These are phyloP conservation scores for Dipteronia dyeriana DNA, from an alignment of 345 rosid species.

Conservation along the genomic window DNA sequence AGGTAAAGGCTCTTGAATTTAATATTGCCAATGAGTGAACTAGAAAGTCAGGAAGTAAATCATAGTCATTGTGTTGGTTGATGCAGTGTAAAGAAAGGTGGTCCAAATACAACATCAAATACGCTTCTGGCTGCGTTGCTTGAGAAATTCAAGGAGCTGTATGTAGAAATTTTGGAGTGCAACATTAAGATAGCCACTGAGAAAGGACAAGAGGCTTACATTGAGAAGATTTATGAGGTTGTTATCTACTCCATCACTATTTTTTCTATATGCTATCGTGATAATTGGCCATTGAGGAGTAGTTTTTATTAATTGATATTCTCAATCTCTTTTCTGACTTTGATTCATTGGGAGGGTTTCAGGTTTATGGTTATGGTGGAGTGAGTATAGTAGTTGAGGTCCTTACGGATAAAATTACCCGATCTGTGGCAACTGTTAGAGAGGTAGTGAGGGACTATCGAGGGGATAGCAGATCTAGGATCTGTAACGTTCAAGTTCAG, in stretches of 20 bases:
- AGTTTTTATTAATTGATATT: neutral
- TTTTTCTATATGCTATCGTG: constrained; percentile 17
- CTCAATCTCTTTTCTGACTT: neutral
- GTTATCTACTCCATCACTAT: constrained; percentile 17
- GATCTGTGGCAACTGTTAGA: constrained; percentile 84
- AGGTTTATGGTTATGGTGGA: constrained; percentile 97
- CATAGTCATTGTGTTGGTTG: constrained; percentile 14
- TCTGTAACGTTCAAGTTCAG: constrained; percentile 92
- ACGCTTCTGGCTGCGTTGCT: constrained; percentile 69
- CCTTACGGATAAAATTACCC: constrained; percentile 81
- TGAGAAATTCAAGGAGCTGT: constrained; percentile 86
- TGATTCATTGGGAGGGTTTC: constrained; percentile 7
- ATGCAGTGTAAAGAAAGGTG: constrained; percentile 84
- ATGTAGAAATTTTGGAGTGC: constrained; percentile 88
- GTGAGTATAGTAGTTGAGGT: constrained; percentile 91
- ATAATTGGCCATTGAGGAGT: neutral
- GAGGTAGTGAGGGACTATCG: constrained; percentile 85
- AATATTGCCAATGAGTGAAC: neutral
- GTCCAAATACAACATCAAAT: constrained; percentile 82
- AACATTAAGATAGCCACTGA: constrained; percentile 87
- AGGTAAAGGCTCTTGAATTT: neutral
- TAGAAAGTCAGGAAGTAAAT: neutral
- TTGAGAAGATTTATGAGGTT: constrained; percentile 91
- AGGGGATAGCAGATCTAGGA: constrained; percentile 91
- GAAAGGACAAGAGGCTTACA: constrained; percentile 86